Evolutionary conservation across 208 protist species (phyloP).

Genomic region (Trichomonas tenax): DNA sequence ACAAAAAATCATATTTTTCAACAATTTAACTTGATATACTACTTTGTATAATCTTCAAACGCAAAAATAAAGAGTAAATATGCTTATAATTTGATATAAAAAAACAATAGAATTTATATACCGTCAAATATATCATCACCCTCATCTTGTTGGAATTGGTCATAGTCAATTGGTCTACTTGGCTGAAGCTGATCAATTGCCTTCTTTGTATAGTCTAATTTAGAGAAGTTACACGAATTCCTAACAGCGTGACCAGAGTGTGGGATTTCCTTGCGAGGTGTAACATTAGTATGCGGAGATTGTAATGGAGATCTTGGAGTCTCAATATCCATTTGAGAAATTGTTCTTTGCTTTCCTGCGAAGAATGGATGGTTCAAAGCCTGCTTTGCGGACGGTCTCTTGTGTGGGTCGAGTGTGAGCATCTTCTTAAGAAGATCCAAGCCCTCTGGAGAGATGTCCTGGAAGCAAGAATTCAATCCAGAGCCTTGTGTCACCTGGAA

Average conservation of each 20-base stretch:
- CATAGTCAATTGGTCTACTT: neutral
- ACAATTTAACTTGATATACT: too few species aligned
- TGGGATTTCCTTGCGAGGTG: neutral
- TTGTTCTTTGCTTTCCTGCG: slow-evolving; percentile 7
- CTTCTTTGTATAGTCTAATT: neutral
- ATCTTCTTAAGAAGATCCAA: slow-evolving; percentile 80
- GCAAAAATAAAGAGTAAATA: too few species aligned
- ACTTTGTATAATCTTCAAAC: too few species aligned
- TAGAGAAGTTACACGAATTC: neutral
- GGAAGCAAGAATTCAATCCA: slow-evolving; percentile 64
- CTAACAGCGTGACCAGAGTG: neutral
- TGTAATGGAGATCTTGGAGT: neutral
- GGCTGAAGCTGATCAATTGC: neutral
- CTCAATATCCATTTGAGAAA: neutral
- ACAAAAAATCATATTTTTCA: too few species aligned
- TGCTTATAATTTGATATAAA: too few species aligned
- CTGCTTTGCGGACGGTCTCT: slow-evolving; percentile 59
- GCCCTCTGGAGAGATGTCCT: slow-evolving; percentile 61
- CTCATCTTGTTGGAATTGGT: neutral
- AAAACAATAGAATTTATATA: neutral
- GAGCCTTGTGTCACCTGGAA: slow-evolving; percentile 58
- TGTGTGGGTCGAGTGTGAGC: slow-evolving; percentile 73
- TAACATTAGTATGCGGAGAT: neutral
- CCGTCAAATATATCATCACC: neutral
- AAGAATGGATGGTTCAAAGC: slow-evolving; percentile 82